Percentiles rank a stretch among this genome's conserved stretches.
Evolutionary conservation across 2,329 filamentous ascomycete genomes (phyloP).

Genomic region (Pyrenochaeta sp.): DNA sequence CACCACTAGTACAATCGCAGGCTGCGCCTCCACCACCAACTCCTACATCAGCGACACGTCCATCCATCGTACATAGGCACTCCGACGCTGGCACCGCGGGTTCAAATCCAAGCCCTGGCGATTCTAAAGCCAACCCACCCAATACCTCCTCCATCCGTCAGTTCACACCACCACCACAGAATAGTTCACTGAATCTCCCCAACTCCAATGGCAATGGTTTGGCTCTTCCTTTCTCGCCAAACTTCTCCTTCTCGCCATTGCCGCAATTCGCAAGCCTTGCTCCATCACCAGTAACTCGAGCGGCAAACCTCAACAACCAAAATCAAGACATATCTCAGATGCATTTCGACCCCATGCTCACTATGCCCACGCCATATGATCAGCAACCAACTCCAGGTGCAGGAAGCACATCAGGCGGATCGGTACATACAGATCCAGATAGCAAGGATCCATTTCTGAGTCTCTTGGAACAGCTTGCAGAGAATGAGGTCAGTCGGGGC

Average conservation of each 20-base stretch:
- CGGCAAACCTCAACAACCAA: conserved; percentile 27
- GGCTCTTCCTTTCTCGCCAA: conserved; percentile 52
- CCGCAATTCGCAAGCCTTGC: conserved; percentile 45
- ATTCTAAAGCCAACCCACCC: conserved; percentile 28
- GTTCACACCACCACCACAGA: conserved; percentile 39
- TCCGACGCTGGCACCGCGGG: conserved; percentile 35
- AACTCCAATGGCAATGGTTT: conserved; percentile 29
- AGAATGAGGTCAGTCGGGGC: conserved; percentile 76
- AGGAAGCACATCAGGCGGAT: conserved; percentile 52
- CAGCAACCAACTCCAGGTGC: conserved; percentile 57
- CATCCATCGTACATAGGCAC: conserved; percentile 26
- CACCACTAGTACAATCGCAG: conserved; percentile 18
- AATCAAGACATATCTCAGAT: conserved; percentile 25
- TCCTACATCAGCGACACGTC: conserved; percentile 42
- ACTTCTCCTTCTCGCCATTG: conserved; percentile 49
- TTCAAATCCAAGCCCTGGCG: conserved; percentile 33
- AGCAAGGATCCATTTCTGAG: conserved; percentile 80
- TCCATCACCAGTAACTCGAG: conserved; percentile 39
- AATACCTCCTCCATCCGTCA: conserved; percentile 33
- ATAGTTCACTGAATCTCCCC: conserved; percentile 22
- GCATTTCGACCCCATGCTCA: conserved; percentile 52
- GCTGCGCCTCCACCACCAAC: conserved; percentile 36
- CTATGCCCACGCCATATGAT: conserved; percentile 51
- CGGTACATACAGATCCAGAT: conserved; percentile 60
- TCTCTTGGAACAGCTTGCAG: conserved; percentile 80